Conservation (phyloP, 2,329 filamentous ascomycete genomes). For the Neofusicoccum sp. region DNA sequence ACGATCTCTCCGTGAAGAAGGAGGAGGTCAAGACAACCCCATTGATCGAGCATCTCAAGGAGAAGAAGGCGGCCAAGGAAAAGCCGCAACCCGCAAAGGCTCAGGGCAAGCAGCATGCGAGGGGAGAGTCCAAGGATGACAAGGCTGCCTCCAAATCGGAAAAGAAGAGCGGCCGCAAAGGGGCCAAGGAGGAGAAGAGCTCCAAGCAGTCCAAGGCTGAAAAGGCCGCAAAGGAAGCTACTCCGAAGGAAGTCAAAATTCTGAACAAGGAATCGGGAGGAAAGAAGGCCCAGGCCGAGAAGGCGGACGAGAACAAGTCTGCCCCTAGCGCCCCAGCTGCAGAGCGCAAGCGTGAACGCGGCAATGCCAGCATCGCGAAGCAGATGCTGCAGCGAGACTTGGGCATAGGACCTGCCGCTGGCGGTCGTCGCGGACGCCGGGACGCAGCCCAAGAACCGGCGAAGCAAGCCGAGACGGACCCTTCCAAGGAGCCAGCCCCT, state of each 20-base stretch:
- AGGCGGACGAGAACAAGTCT: conserved; percentile 12
- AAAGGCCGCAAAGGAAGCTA: conserved; percentile 61
- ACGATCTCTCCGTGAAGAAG: conserved; percentile 48
- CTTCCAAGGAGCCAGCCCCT: conserved; percentile 26
- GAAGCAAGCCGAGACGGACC: conserved; percentile 28
- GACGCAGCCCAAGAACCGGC: conserved; percentile 17
- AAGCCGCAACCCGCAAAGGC: conserved; percentile 45
- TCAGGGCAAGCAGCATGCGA: conserved; percentile 56
- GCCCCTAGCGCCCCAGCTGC: conserved; percentile 30
- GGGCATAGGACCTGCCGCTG: conserved; percentile 49
- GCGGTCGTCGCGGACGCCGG: conserved; percentile 40
- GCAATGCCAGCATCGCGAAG: conserved; percentile 52
- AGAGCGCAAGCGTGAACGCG: conserved; percentile 55
- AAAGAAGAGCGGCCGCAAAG: conserved; percentile 36
- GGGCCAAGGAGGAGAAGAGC: conserved; percentile 41
- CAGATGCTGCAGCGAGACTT: conserved; percentile 63
- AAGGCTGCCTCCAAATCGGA: conserved; percentile 47
- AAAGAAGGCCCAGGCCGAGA: conserved; percentile 26
- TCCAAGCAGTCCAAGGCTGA: conserved; percentile 45
- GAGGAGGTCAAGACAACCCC: conserved; percentile 78
- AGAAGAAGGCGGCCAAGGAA: conserved; percentile 80
- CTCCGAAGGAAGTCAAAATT: conserved; percentile 58
- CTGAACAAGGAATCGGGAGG: conserved; percentile 50
- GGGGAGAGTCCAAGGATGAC: conserved; percentile 62
- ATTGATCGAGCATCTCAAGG: conserved; percentile 82